These are phyloP conservation scores for Lentinus brumalis DNA, from an alignment of 768 basidiomycete genomes.

Conservation along the genomic window DNA sequence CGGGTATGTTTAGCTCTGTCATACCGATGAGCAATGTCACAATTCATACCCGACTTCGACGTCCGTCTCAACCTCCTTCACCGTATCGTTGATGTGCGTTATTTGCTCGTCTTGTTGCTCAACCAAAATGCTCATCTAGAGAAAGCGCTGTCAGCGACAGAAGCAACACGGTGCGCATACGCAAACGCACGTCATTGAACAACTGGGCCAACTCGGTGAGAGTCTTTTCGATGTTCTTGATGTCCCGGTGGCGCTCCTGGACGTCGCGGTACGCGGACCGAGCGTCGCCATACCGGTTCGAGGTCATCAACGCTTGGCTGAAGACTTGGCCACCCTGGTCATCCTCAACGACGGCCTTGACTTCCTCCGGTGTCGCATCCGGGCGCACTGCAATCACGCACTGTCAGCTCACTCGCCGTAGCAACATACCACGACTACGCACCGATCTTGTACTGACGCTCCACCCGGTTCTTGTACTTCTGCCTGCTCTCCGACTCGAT, in stretches of 20 bases:
- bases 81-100: slow-evolving; percentile 78
- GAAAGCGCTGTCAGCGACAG: neutral
- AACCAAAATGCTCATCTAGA: slow-evolving; percentile 89
- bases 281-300: slow-evolving; percentile 89
- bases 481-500: slow-evolving; percentile 72
- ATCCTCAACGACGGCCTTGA: slow-evolving; percentile 67
- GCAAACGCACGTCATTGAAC: slow-evolving; percentile 83
- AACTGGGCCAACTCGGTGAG: slow-evolving; percentile 91
- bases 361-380: slow-evolving; percentile 80
- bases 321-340: slow-evolving; percentile 74
- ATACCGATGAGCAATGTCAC: neutral
- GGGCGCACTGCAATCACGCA: slow-evolving; percentile 66
- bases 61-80: slow-evolving; percentile 75
- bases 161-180: neutral
- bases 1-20: neutral
- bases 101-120: slow-evolving; percentile 94
- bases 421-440: slow-evolving; percentile 12
- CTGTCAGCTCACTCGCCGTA: neutral
- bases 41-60: slow-evolving; percentile 75
- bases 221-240: slow-evolving; percentile 93
- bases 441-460: slow-evolving; percentile 81
- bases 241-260: slow-evolving; percentile 95
- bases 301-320: slow-evolving; percentile 84
- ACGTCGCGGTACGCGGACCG: slow-evolving; percentile 92
- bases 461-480: slow-evolving; percentile 66